Base-by-base conservation (phyloP, 331 rosid genomes). In the Quercus phellos region DNA sequence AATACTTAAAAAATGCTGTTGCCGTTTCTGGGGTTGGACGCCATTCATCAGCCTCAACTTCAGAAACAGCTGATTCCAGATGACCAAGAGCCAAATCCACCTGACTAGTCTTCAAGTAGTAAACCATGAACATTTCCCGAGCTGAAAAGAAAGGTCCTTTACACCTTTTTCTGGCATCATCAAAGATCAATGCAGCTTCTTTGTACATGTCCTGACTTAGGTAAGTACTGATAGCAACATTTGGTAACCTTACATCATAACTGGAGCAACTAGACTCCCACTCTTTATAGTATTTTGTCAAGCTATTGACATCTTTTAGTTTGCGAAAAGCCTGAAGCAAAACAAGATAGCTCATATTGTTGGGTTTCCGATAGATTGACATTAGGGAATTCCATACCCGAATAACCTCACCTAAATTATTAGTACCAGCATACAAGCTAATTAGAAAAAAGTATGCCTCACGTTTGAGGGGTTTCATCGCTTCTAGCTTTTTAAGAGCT, bases 281-380 rank as follows among this genome's bases (percentile, higher is more conserved):
- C 80, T 90, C 97, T 78, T 87, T 77, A 35, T 84, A 92, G 78
- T 83, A 84, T 72, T 78, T 77, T 68, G 75, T 77, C 72, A 90
- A 67, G 68, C 94, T 94, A 83, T 87, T 88, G 24, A 84, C 24
- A 77, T 92, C 93, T 0, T 89, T 80, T 69, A 94, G 90, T 86
- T 80, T 89, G 8, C 90, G 34, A 51, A 94, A 91, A 75, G 90
- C 80, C 70, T 86, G 93, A 77, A 92, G 91, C 92, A 94, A 78
- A 14, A 64, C 13, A 51, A 90, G 90, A 86, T 88, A 87, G 87
- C 98, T 94, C 26, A 26, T 8, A 27, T 85, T 85, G 81, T 84
- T 92, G 72, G 85, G 87, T 70, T 54, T 68, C 4, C 89, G 89
- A 71, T 80, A 67, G 34, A 79, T 82, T 3, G 80, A 70, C 73